Evolutionary conservation across 805 yeast genomes (phyloP).

Genomic region (Saturnispora sekii): DNA sequence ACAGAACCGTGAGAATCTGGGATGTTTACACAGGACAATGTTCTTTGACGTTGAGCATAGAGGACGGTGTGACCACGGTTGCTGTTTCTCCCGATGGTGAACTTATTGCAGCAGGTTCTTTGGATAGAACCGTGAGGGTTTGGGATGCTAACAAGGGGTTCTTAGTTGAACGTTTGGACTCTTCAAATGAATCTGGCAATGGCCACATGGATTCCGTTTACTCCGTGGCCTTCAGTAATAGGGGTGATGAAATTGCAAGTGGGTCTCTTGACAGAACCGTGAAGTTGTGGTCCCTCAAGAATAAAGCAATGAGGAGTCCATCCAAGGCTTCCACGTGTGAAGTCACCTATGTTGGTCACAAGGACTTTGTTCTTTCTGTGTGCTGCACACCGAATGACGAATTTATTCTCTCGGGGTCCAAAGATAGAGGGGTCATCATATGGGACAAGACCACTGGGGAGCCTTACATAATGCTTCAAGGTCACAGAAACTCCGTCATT

Average conservation of each 20-base stretch:
- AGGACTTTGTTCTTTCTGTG: constrained; percentile 89
- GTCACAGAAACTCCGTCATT: constrained; percentile 92
- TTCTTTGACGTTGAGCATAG: constrained; percentile 78
- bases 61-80: constrained; percentile 97
- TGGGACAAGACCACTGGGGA: constrained; percentile 93
- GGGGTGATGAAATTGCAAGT: constrained; percentile 84
- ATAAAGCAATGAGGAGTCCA: constrained; percentile 33
- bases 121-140: constrained; percentile 90
- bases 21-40: constrained; percentile 86
- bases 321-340: constrained; percentile 47
- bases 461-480: constrained; percentile 91
- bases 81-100: constrained; percentile 95
- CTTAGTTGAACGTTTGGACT: constrained; percentile 83
- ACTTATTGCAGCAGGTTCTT: constrained; percentile 90
- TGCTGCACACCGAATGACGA: constrained; percentile 90
- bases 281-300: constrained; percentile 87
- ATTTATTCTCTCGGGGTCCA: constrained; percentile 87
- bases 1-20: constrained; percentile 94
- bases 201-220: constrained; percentile 96
- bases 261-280: constrained; percentile 95
- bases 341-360: constrained; percentile 90
- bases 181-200: constrained; percentile 78
- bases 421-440: constrained; percentile 93
- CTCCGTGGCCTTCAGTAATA: constrained; percentile 85
- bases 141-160: constrained; percentile 94